Evolutionary conservation across 305 asterid species (phyloP).

Genomic region (Rubia peregrina): DNA sequence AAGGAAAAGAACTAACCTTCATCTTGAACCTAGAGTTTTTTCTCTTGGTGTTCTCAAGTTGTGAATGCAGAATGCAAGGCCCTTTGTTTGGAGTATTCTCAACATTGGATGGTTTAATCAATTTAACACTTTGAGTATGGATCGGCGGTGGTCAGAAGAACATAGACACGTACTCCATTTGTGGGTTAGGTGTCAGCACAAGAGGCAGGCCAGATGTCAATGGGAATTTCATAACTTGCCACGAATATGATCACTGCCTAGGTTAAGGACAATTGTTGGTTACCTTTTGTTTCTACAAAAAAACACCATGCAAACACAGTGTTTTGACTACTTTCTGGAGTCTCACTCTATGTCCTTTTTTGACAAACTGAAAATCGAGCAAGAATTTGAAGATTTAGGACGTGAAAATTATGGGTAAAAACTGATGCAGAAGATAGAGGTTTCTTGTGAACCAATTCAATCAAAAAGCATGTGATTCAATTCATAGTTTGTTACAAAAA

Average conservation of each 20-base stretch:
- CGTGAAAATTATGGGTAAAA: no score
- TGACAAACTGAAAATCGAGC: no score
- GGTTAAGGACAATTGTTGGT: slow-evolving; percentile 6
- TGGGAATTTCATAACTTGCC: slow-evolving; percentile 5
- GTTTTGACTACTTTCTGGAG: no score
- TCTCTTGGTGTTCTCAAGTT: neutral
- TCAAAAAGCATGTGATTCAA: no score
- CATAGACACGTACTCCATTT: slow-evolving; percentile 13
- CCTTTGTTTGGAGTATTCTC: neutral
- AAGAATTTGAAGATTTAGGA: no score
- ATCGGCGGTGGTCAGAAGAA: neutral
- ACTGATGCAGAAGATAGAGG: no score
- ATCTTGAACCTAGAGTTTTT: neutral
- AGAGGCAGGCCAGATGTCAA: neutral
- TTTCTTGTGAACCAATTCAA: no score
- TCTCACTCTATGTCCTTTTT: no score
- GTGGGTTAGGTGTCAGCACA: neutral
- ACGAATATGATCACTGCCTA: neutral
- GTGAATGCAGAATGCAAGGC: no score
- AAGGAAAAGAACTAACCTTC: slow-evolving; percentile 8
- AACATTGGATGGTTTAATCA: neutral
- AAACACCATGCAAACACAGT: neutral
- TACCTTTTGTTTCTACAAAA: neutral
- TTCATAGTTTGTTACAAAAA: no score
- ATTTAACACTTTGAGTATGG: neutral